Conservation (phyloP, 352 stramenopile species). For the Blastocystis hominis region DNA sequence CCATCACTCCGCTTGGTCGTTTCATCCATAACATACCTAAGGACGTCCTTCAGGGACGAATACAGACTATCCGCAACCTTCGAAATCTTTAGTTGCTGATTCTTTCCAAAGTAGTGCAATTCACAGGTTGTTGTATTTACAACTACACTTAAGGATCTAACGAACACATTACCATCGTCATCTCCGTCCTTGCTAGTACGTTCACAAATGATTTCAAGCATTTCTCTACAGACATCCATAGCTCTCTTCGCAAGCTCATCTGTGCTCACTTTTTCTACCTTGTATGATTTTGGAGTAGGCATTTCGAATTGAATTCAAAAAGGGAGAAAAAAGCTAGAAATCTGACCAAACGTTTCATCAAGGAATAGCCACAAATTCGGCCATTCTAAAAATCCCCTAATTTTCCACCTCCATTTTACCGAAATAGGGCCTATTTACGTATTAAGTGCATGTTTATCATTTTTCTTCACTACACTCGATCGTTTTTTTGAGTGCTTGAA, state of each 20-base stretch:
- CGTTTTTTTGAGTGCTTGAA: not conserved
- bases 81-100: constrained; percentile 46
- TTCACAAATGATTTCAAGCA: constrained; percentile 38
- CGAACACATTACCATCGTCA: not conserved
- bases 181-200: constrained; percentile 33
- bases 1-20: constrained; percentile 27
- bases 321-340: constrained; percentile 15
- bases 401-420: not conserved
- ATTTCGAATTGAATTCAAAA: constrained; percentile 39
- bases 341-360: not conserved
- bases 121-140: not conserved
- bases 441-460: not conserved
- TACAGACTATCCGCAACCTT: constrained; percentile 40
- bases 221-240: constrained; percentile 38
- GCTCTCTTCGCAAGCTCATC: constrained; percentile 25
- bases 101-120: constrained; percentile 31
- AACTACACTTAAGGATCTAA: not conserved
- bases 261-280: constrained; percentile 41
- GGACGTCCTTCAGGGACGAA: constrained; percentile 48
- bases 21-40: constrained; percentile 39
- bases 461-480: not conserved
- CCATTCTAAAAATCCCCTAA: not conserved
- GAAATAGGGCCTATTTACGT: not conserved
- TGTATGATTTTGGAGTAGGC: constrained; percentile 6
- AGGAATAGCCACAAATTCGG: constrained; percentile 12